These are phyloP conservation scores for Macrolepiota fuliginosa DNA, from an alignment of 768 basidiomycete genomes.

Conservation along the genomic window DNA sequence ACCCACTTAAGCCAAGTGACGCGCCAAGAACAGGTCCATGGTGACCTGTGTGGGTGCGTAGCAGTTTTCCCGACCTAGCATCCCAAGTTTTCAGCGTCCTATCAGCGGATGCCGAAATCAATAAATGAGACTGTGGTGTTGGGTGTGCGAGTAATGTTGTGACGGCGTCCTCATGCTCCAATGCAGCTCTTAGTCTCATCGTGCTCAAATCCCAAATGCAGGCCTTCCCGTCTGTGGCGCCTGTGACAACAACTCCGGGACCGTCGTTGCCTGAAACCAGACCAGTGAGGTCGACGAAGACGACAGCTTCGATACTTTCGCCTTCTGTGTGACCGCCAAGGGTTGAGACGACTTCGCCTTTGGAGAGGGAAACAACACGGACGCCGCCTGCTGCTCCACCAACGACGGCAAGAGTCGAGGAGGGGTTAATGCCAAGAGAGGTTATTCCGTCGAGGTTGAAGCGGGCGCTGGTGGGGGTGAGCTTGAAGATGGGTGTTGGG, in stretches of 20 bases:
- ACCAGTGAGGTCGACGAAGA: constrained; percentile 76
- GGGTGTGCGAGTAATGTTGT: constrained; percentile 79
- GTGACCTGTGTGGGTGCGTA: constrained; percentile 84
- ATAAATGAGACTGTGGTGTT: constrained; percentile 66
- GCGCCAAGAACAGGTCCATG: constrained; percentile 73
- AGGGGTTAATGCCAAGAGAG: constrained; percentile 77
- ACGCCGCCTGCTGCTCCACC: constrained; percentile 86
- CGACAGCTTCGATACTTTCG: constrained; percentile 85
- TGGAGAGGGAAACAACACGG: constrained; percentile 82
- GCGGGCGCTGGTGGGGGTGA: constrained; percentile 65
- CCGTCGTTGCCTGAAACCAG: constrained; percentile 33
- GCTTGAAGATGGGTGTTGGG: constrained; percentile 76
- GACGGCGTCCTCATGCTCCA: constrained; percentile 85
- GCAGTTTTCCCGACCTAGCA: constrained; percentile 73
- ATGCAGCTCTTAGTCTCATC: constrained; percentile 76
- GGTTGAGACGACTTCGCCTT: constrained; percentile 76
- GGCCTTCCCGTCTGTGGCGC: constrained; percentile 90
- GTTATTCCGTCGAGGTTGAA: constrained; percentile 86
- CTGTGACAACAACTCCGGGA: constrained; percentile 73
- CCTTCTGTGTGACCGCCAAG: constrained; percentile 83
- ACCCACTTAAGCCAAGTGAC: constrained; percentile 66
- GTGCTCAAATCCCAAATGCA: constrained; percentile 94
- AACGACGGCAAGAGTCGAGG: constrained; percentile 87
- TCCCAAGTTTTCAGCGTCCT: constrained; percentile 91
- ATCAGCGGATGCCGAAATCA: constrained; percentile 89